Evolutionary conservation across 2,329 filamentous ascomycete species (phyloP).

Genomic region (Leptodontidium sp.): DNA sequence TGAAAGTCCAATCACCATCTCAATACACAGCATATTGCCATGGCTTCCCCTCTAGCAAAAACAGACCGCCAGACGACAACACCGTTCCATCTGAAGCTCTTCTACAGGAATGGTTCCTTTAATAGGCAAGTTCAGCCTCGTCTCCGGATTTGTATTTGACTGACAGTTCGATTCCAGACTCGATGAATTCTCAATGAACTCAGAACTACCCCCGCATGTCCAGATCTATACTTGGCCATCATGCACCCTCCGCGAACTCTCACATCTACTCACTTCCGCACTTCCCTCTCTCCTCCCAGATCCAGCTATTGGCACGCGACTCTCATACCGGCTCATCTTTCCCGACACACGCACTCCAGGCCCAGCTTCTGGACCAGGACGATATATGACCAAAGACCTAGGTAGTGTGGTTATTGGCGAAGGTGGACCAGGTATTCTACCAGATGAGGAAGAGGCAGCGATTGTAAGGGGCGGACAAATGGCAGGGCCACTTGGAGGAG

Average conservation of each 20-base stretch:
- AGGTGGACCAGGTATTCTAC: constrained; percentile 54
- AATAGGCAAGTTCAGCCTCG: constrained; percentile 63
- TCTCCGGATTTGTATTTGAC: constrained; percentile 6
- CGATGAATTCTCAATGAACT: constrained; percentile 69
- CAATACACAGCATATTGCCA: constrained; percentile 37
- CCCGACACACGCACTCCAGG: constrained; percentile 62
- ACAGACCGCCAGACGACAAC: constrained; percentile 75
- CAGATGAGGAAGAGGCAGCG: constrained; percentile 49
- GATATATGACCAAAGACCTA: constrained; percentile 81
- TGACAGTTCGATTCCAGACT: constrained; percentile 50
- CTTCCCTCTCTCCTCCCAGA: constrained; percentile 74
- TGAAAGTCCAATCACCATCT: constrained; percentile 25
- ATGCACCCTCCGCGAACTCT: constrained; percentile 83
- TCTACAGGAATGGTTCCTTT: constrained; percentile 78
- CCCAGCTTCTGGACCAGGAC: constrained; percentile 53
- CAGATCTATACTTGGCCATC: constrained; percentile 87
- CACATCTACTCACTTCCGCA: constrained; percentile 75
- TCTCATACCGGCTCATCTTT: constrained; percentile 89
- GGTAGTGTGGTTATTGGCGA: constrained; percentile 82
- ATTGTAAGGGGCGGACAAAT: constrained; percentile 44
- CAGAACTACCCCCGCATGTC: constrained; percentile 70
- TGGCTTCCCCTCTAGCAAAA: constrained; percentile 50
- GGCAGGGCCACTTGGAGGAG: constrained; percentile 57
- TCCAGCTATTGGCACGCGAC: constrained; percentile 80
- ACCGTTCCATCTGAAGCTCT: constrained; percentile 86